Percentiles rank a stretch among this genome's conserved stretches.
Evolutionary conservation across 768 basidiomycete species (phyloP).

Genomic region (Omphalotus guepiniiformis): DNA sequence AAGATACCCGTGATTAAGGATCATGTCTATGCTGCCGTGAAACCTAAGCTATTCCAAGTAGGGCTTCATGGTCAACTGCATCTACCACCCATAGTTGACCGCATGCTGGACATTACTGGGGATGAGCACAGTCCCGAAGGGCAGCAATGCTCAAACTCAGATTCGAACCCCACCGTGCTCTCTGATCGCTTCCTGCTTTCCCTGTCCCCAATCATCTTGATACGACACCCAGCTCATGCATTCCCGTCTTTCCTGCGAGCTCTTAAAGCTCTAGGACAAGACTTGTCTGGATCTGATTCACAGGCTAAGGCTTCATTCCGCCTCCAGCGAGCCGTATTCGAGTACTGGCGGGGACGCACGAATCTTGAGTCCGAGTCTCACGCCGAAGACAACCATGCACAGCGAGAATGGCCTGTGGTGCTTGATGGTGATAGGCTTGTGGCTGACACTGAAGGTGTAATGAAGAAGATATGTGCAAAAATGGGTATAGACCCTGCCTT

Average conservation of each 20-base stretch:
- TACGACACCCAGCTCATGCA: constrained; percentile 1
- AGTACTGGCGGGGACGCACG: neutral
- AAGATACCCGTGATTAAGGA: constrained; percentile 3
- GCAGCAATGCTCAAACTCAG: neutral
- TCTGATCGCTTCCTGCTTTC: constrained; percentile 2
- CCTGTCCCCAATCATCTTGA: constrained; percentile 1
- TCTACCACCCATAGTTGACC: neutral
- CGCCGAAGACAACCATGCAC: too few relatives aligned
- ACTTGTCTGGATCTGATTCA: neutral
- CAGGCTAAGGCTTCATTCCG: neutral
- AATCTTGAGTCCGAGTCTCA: too few relatives aligned
- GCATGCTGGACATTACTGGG: neutral
- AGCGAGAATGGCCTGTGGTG: constrained; percentile 5
- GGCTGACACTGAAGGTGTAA: constrained; percentile 2
- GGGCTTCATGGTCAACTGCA: neutral
- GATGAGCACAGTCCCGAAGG: neutral
- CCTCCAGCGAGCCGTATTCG: constrained; percentile 1
- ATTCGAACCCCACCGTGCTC: constrained; percentile 1
- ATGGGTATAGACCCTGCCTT: neutral
- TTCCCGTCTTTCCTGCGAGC: constrained; percentile 1
- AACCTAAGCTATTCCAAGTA: neutral
- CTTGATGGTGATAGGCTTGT: constrained; percentile 5
- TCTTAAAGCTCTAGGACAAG: neutral
- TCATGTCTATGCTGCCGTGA: neutral
- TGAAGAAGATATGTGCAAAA: constrained; percentile 5